Evolutionary conservation across 2,329 filamentous ascomycete species (phyloP), one percentile per base, ranked within the genome.

Genomic region (Aspergillus fischeri): DNA sequence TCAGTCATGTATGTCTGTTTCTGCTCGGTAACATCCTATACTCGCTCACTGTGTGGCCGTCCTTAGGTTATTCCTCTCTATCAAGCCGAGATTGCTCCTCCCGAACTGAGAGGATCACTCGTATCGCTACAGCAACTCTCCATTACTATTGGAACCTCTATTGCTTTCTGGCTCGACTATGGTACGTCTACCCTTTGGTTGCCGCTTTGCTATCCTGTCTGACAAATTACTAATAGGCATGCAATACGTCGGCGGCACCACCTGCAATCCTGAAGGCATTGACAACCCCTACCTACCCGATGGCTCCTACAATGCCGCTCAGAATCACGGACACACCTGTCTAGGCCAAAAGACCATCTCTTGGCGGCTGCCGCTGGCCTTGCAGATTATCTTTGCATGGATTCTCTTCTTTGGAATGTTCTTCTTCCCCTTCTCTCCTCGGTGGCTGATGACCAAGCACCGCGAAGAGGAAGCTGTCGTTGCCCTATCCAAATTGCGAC

Each of bases 361-460:
- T 1, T 81, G 77, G 75, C 68, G 77, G 29, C 65, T 81, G 5
- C 79, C 78, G 1, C 75, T 81, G 57, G 66, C 76, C 10, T 67
- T 82, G 4, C 80, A 82, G 61, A 78, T 92, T 3, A 78, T 80
- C 0, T 89, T 89, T 0, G 88, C 87, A 0, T 64, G 86, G 1
- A 64, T 91, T 3, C 81, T 93, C 1, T 83, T 87, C 28, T 65
- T 81, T 10, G 89, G 89, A 44, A 91, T 92, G 82, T 90, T 89
- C 10, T 90, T 89, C 74, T 90, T 92, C 87, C 89, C 89, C 0
- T 91, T 89, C 74, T 88, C 84, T 0, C 90, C 90, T 0, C 81
- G 90, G 63, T 92, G 88, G 88, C 81, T 93, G 1, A 76, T 89
- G 8, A 85, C 91, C 69, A 86, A 89, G 65, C 78, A 77, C 56